Base-by-base conservation (phyloP, 179 eudicot genomes). In the Beta corolliflora region DNA sequence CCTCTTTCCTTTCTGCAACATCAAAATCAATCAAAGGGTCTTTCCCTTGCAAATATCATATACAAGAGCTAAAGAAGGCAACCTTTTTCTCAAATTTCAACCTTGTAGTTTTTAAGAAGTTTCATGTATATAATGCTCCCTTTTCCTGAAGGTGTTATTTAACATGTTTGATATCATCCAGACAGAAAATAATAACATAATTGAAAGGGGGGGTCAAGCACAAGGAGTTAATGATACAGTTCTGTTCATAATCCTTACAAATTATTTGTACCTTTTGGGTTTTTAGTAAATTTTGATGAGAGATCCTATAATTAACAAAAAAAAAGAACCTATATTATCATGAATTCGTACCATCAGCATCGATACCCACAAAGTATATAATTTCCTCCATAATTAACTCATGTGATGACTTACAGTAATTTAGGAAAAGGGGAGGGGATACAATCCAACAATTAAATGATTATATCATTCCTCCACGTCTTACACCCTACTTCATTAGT, bases 1-100 rank as follows among this genome's bases (percentile, higher is more conserved):
- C 19, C 76, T n/a, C 11, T 41, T 70, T 76, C 44, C 44, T 71
- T 76, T 68, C 55, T 71, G 71, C 6, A 64, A 54, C 72, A 77
- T 12, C 13, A 55, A 76, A 80, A 63, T 56, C 59, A 80, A 55
- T 60, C 50, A 56, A 74, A 4, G 77, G 14, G 44, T 52, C 45
- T 13, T 52, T 73, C 60, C 44, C 18, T 19, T 36, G 9, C 60
- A 7, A 73, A 52, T 14, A 54, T 55, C 2, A 36, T n/a, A 54
- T 8, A 53, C 63, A 54, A 3, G 11, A 25, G n/a, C 14, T 14
- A 68, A 66, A 68, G 10, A 41, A 16, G 18, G 21, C 10, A 16
- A 0, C 50, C 15, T 29, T 66, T 29, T 66, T 31, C 63, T 58
- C n/a, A 58, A 1, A 14, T 44, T 41, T 68, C 13, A 11, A 68